Conservation (phyloP, 2,329 filamentous ascomycete species). For the Rutstroemia sp. region DNA sequence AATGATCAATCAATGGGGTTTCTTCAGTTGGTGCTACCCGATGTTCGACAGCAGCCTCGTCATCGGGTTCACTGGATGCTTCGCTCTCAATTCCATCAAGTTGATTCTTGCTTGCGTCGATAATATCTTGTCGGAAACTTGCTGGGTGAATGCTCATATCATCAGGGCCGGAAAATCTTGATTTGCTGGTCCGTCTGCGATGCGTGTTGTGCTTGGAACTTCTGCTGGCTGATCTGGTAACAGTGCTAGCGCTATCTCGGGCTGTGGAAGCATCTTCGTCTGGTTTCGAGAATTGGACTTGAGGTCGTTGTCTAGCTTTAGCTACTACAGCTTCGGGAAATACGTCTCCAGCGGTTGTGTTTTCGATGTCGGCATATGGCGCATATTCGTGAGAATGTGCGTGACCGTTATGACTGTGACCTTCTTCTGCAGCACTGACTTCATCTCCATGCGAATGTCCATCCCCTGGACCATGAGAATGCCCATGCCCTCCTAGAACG, state of each 20-base stretch:
- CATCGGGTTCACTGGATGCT: constrained; percentile 38
- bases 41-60: constrained; percentile 17
- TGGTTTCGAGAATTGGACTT: constrained; percentile 22
- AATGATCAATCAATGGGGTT: constrained; percentile 19
- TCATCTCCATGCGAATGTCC: constrained; percentile 36
- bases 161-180: constrained; percentile 56
- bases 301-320: constrained; percentile 30
- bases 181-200: constrained; percentile 29
- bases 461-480: constrained; percentile 61
- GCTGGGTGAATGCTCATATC: constrained; percentile 80
- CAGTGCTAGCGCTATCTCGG: constrained; percentile 12
- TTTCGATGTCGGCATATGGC: constrained; percentile 36
- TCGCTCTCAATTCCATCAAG: constrained; percentile 51
- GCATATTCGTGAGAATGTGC: constrained; percentile 30
- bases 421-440: constrained; percentile 25
- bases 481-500: constrained; percentile 88
- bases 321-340: constrained; percentile 55
- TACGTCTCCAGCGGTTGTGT: constrained; percentile 52
- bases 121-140: constrained; percentile 87
- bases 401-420: constrained; percentile 32
- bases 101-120: constrained; percentile 66
- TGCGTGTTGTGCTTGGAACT: constrained; percentile 16
- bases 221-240: constrained; percentile 16
- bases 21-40: constrained; percentile 33
- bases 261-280: constrained; percentile 25